These are phyloP conservation scores for Clarkia xantiana DNA, from an alignment of 345 rosid species.

Conservation along the genomic window DNA sequence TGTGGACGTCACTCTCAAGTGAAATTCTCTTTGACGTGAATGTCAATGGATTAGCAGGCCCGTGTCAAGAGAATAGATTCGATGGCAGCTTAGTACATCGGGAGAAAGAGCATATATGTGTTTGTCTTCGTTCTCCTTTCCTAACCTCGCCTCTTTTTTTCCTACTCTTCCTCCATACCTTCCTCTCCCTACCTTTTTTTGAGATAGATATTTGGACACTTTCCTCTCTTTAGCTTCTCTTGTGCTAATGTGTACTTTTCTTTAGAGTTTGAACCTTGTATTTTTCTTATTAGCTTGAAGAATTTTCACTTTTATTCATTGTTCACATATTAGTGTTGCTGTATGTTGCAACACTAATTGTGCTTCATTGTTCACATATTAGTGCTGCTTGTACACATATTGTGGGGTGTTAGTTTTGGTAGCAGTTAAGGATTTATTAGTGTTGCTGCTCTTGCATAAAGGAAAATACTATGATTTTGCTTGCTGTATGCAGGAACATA, in stretches of 20 bases:
- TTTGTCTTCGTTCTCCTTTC: constrained; percentile 99
- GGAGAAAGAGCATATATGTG: constrained; percentile 99
- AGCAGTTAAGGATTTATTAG: no score
- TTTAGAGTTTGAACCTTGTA: no score
- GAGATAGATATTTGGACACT: constrained; percentile 21
- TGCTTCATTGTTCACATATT: no score
- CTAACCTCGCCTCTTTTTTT: constrained; percentile 81
- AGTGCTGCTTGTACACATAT: no score
- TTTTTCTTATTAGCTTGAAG: no score
- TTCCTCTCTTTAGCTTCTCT: constrained; percentile 14
- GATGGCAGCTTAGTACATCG: constrained; percentile 97
- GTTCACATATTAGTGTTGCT: not conserved
- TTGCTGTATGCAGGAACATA: no score
- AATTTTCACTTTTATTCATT: no score
- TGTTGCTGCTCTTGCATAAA: no score
- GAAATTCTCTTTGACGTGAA: constrained; percentile 69
- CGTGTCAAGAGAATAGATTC: constrained; percentile 96
- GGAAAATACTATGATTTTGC: no score
- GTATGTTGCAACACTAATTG: constrained; percentile 4
- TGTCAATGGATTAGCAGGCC: constrained; percentile 99
- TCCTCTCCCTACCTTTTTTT: constrained; percentile 35
- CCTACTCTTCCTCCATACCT: constrained; percentile 71
- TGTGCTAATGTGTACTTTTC: constrained; percentile 16
- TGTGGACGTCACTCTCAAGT: constrained; percentile 26
- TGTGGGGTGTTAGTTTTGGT: no score